These are phyloP conservation scores for Oryza australiensis DNA, from an alignment of 176 grass and related monocot species.

Conservation along the genomic window DNA sequence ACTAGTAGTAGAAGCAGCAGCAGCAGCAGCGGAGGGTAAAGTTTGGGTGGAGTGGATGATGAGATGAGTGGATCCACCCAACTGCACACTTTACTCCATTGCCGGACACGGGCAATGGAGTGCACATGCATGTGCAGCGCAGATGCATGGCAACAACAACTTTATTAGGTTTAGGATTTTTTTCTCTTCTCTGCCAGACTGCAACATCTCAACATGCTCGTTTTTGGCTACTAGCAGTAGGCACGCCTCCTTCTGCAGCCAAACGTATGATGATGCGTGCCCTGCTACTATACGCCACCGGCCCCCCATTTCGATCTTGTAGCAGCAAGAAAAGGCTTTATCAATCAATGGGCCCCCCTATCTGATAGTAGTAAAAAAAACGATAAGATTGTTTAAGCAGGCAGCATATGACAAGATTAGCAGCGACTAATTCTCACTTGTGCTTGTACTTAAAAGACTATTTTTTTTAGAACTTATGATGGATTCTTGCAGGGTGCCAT, in stretches of 20 bases:
- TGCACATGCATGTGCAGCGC: constrained; percentile 44
- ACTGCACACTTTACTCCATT: constrained; percentile 32
- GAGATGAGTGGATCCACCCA: background rate
- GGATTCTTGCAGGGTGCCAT: constrained; percentile 60
- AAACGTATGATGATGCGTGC: constrained; percentile 9
- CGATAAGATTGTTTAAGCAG: background rate
- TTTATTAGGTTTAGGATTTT: background rate
- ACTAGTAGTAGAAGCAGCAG: background rate
- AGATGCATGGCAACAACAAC: background rate
- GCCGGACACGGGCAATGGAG: background rate
- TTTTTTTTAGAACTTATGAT: too few relatives aligned
- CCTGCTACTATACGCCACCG: constrained; percentile 32
- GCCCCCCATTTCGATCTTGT: constrained; percentile 4
- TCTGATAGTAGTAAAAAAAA: background rate
- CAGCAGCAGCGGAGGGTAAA: background rate
- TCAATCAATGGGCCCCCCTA: background rate
- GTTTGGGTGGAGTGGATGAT: background rate
- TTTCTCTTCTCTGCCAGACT: background rate
- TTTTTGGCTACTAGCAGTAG: constrained; percentile 3
- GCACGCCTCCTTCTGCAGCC: constrained; percentile 19
- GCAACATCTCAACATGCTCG: constrained; percentile 29
- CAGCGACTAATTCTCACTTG: background rate
- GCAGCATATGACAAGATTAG: constrained; percentile 10
- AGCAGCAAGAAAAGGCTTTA: background rate
- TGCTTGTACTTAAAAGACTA: too few relatives aligned